Base-by-base conservation (phyloP, 1,284 basidiomycete species). In the Agroathelia rolfsii region DNA sequence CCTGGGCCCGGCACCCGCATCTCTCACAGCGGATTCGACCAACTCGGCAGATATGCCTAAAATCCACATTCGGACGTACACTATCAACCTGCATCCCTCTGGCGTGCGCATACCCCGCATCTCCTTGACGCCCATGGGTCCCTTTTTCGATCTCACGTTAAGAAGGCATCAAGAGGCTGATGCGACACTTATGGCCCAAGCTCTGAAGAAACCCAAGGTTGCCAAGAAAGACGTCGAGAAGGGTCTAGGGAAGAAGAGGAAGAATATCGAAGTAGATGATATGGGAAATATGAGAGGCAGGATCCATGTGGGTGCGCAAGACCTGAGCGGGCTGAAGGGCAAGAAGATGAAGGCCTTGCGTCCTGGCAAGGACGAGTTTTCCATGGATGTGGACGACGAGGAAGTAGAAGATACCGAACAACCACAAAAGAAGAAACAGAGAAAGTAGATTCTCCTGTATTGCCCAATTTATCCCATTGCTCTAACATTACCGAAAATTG, bases 281-380 rank as follows among this genome's bases (percentile, higher is more conserved):
- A 96, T 97, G 94, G 94, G 94, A 37, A 90, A 98, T 58, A 61
- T 93, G 59, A 73, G 94, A 43, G 94, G 93, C 29, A 69, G 79
- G 39, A 74, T 98, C 33, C 94, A 97, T 57, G 58, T 98, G 29
- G 87, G 67, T 37, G 85, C 77, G 56, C 94, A 99, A 66, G 89
- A 98, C 58, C 57, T 99, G 45, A 59, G 53, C 44, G 84, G 72
- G 61, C 52, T 98, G 58, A 90, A 96, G 69, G 80, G 77, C 40
- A 68, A 85, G 49, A 93, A 92, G 66, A 90, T 93, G 83, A 93
- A 90, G 59, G 90, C 83, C 9, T 53, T 94, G 44, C 87, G 82
- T 52, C 54, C 59, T 21, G 62, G 55, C 24, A 42, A 48, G 25
- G 59, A 55, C 18, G 52, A 53, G 36, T 16, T 24, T 20, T 52